A percentile compares a stretch with the other conserved stretches of the same genome.
Evolutionary conservation across 73 alveolate genomes (phyloP).

Genomic region (Durusdinium trenchii): DNA sequence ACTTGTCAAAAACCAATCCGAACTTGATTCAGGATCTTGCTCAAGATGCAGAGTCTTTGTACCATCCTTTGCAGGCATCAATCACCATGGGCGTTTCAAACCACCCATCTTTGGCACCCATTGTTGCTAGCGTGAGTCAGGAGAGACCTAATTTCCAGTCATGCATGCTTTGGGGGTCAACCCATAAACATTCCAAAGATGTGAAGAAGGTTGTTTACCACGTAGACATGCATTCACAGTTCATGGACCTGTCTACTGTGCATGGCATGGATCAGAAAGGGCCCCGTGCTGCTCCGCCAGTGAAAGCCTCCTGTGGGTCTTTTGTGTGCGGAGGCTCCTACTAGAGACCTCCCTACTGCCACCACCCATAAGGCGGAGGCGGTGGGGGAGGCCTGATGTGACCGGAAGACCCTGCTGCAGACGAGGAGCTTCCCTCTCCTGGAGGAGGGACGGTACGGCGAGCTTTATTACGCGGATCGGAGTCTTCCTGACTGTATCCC

Average conservation of each 20-base stretch:
- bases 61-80: constrained; percentile 53
- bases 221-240: background rate
- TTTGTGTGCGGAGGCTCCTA: no score
- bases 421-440: no score
- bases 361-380: no score
- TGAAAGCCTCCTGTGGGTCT: no score
- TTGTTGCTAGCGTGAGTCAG: background rate
- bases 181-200: constrained; percentile 13
- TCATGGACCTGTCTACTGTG: background rate
- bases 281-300: no score
- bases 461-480: no score
- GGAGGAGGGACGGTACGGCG: no score
- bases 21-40: background rate
- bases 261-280: background rate
- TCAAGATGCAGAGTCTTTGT: background rate
- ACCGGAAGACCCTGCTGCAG: no score
- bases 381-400: no score
- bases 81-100: constrained; percentile 2
- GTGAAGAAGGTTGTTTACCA: constrained; percentile 15
- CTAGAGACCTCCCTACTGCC: no score
- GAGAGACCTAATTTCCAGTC: background rate
- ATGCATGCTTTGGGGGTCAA: constrained; percentile 37
- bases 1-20: background rate
- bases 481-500: no score
- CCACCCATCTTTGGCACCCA: constrained; percentile 11